Conservation (phyloP, 2,329 filamentous ascomycete species). For the Cercospora sesami region DNA sequence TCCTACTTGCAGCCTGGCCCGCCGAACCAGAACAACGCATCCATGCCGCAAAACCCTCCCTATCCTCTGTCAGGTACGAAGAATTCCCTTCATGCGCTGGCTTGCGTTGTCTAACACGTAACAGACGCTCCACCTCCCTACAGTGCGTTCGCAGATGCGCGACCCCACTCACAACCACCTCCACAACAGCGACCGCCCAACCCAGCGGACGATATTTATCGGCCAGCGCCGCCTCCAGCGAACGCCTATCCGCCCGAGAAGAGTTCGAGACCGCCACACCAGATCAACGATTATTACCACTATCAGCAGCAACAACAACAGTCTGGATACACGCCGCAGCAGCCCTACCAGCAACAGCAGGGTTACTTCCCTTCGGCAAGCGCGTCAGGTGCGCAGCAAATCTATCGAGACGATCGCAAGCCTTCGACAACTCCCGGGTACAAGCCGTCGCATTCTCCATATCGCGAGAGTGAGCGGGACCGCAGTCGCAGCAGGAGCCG, state of each 20-base stretch:
- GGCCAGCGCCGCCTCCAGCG: conserved; percentile 27
- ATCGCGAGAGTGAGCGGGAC: conserved; percentile 20
- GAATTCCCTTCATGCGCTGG: not conserved
- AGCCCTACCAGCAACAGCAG: conserved; percentile 12
- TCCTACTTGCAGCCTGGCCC: conserved; percentile 19
- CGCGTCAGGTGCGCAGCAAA: conserved; percentile 20
- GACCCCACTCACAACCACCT: conserved; percentile 35
- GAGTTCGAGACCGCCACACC: conserved; percentile 20
- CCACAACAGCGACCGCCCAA: conserved; percentile 29
- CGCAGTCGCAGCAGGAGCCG: conserved; percentile 29
- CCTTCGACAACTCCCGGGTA: conserved; percentile 22
- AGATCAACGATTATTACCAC: conserved; percentile 11
- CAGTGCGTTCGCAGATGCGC: conserved; percentile 23
- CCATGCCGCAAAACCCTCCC: conserved; percentile 25
- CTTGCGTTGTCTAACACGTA: not conserved
- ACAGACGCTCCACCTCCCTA: conserved; percentile 36
- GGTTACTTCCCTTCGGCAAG: not conserved
- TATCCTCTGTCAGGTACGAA: conserved; percentile 31
- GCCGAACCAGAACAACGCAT: conserved; percentile 15
- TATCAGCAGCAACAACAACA: conserved; percentile 25
- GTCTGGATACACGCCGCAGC: conserved; percentile 18
- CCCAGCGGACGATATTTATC: conserved; percentile 25
- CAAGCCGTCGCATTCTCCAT: conserved; percentile 22
- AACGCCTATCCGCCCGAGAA: conserved; percentile 23
- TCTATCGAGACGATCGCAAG: conserved; percentile 19